These are phyloP conservation scores for Pinus taeda DNA, from an alignment of 75 land plant species.

Conservation along the genomic window DNA sequence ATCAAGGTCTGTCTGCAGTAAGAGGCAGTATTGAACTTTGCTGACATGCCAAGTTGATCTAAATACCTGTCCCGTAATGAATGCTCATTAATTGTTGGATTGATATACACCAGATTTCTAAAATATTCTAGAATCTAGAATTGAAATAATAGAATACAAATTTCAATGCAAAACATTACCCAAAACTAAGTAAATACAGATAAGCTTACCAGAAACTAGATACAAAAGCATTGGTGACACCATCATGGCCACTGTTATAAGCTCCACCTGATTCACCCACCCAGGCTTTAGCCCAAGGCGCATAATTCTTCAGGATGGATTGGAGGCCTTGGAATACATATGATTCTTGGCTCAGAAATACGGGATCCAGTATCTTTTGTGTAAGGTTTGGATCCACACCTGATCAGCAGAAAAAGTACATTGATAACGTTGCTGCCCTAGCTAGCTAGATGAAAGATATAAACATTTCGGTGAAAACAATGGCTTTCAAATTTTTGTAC, in stretches of 20 bases:
- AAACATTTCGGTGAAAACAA: too few species aligned
- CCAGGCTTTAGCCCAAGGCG: constrained; percentile 57
- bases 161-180: too few species aligned
- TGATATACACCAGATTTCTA: too few species aligned
- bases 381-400: constrained; percentile 57
- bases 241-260: constrained; percentile 83
- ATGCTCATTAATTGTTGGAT: too few species aligned
- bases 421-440: too few species aligned
- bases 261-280: constrained; percentile 96
- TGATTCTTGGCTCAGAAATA: constrained; percentile 49
- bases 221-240: constrained; percentile 76
- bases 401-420: constrained; percentile 6
- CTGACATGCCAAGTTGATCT: constrained; percentile 77
- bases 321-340: constrained; percentile 41
- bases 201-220: constrained; percentile 78
- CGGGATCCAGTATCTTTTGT: constrained; percentile 73
- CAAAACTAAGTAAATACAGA: background rate
- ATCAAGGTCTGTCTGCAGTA: constrained; percentile 73
- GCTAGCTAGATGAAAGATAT: too few species aligned
- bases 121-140: too few species aligned
- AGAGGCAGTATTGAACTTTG: constrained; percentile 47
- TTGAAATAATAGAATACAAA: too few species aligned
- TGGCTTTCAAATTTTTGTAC: constrained; percentile 15
- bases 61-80: constrained; percentile 45
- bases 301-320: constrained; percentile 30